Evolutionary conservation across 176 grass and related monocot genomes (phyloP), one percentile per base, ranked within the genome.

Genomic region (Themeda triandra): DNA sequence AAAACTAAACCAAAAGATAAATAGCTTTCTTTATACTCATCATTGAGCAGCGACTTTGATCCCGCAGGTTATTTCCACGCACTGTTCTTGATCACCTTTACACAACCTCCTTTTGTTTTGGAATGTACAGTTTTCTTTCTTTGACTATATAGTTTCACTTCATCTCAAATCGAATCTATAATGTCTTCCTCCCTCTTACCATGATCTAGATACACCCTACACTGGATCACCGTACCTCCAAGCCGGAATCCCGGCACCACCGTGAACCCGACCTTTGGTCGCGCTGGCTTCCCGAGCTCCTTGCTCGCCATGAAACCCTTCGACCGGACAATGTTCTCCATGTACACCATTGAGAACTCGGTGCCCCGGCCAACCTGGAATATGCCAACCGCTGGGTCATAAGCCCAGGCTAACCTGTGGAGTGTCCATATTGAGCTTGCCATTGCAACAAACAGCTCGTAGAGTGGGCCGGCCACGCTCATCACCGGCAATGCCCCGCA

Each of bases 341-440:
- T 96, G 92, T 94, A 99, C 66, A 99, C 91, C 40, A 82, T 73
- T 1, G 96, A 96, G 84, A 92, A 99, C 18, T 96, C 93, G 0
- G 85, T 62, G 49, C 93, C 93, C 42, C 28, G 86, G 10, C 87
- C 71, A 18, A 94, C 88, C 84, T 99, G 96, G 89, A 99, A 99
- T 75, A 99, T 96, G 80, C 90, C 83, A 6, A 99, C 93, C 40
- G 87, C 91, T 0, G 96, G 96, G 4, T 99, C 88, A 56, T 96
- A 99, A 0, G 96, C 93, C 96, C 93, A 96, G 13, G 93, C 96
- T 81, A 99, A 80, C 76, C 90, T 94, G 77, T 99, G 93, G 48
- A 99, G 93, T 2, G 91, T 95, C 96, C 96, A 99, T 68, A 99
- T 84, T 9, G 96, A 99, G 78, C 96, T 99, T 65, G 93, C 96